These are phyloP conservation scores for Coemansia sp. DNA, from an alignment of 192 early-diverging fungal genomes.

Conservation along the genomic window DNA sequence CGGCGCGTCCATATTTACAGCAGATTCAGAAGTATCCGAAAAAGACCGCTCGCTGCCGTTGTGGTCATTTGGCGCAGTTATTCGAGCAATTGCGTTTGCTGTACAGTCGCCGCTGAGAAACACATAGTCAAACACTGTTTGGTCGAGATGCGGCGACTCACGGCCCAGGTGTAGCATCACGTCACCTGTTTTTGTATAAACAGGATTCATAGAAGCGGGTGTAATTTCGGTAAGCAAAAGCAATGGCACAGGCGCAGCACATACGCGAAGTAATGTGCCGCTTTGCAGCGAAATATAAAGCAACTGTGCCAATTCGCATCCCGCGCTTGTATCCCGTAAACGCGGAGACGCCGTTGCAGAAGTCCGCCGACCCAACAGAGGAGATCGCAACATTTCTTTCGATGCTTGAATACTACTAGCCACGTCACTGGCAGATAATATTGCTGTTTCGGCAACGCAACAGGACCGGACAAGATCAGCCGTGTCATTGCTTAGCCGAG, in stretches of 20 bases:
- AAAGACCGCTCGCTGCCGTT: not conserved
- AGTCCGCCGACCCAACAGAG: not conserved
- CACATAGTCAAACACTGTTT: conserved; percentile 11
- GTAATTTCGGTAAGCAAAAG: conserved; percentile 14
- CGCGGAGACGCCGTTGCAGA: conserved; percentile 3
- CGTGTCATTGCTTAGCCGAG: not conserved
- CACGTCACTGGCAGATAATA: not conserved
- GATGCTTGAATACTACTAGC: not conserved
- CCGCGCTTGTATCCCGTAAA: not conserved
- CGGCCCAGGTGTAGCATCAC: conserved; percentile 18
- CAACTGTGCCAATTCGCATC: conserved; percentile 16
- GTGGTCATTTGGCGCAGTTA: not conserved
- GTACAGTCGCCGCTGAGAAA: conserved; percentile 33
- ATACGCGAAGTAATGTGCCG: conserved; percentile 19
- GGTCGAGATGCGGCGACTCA: not conserved
- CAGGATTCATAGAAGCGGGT: not conserved
- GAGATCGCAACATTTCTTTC: not conserved
- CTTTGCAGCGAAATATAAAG: conserved; percentile 29
- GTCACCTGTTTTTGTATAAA: conserved; percentile 3
- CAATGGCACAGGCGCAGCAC: conserved; percentile 9
- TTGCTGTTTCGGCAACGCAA: conserved; percentile 23
- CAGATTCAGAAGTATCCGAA: not conserved
- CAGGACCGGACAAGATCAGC: conserved; percentile 16
- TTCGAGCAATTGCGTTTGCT: conserved; percentile 20
- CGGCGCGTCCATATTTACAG: not conserved